Conservation (phyloP, 345 rosid species). For the Conringia planisiliqua region DNA sequence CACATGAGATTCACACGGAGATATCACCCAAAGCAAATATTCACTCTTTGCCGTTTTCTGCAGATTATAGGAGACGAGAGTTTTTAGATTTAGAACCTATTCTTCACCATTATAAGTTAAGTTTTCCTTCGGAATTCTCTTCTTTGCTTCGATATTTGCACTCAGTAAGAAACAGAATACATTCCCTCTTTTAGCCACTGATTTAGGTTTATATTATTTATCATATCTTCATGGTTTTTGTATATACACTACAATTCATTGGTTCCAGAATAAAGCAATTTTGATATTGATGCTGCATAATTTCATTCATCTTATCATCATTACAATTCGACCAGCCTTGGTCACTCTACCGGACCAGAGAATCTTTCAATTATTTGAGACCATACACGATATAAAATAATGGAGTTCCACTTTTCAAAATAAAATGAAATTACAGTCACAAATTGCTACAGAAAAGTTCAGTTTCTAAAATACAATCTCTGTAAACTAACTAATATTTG, state of each 20-base stretch:
- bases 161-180: neutral
- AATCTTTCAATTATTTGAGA: neutral
- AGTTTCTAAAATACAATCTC: no score
- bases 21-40: conserved; percentile 2
- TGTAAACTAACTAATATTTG: no score
- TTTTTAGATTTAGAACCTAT: conserved; percentile 24
- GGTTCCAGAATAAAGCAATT: conserved; percentile 23
- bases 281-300: conserved; percentile 25
- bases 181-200: conserved; percentile 1
- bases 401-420: neutral
- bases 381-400: neutral
- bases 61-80: conserved; percentile 21
- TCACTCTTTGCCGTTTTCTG: conserved; percentile 16
- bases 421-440: neutral
- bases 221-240: conserved; percentile 12
- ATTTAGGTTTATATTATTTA: conserved; percentile 3
- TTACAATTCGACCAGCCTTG: neutral
- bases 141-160: neutral
- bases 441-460: neutral
- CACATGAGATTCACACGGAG: conserved; percentile 7
- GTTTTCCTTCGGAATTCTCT: neutral
- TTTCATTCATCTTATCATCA: neutral
- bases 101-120: conserved; percentile 13
- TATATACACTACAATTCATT: conserved; percentile 28
- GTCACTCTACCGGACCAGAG: neutral